phyloP scores from a whole-genome alignment of 768 basidiomycete species.

The Paxillus rubicundulus region DNA sequence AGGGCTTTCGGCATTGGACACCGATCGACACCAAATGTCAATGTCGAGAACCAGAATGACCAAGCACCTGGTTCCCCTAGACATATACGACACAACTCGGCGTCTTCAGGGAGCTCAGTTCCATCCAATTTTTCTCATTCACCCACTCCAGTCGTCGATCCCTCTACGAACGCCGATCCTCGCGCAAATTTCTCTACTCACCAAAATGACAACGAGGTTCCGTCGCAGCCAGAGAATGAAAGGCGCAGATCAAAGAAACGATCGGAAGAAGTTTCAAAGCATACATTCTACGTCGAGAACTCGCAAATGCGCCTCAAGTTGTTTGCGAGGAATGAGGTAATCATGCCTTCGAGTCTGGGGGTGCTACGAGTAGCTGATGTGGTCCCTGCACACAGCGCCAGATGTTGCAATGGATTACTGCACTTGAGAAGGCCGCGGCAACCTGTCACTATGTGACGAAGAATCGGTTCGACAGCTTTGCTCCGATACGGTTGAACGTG shows the following conservation, averaged over 20 bases:
- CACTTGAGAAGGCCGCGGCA: slow-evolving; percentile 75
- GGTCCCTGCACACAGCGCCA: slow-evolving; percentile 57
- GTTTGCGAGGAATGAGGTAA: slow-evolving; percentile 81
- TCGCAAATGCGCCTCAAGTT: slow-evolving; percentile 87
- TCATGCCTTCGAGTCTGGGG: background rate
- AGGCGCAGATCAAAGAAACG: slow-evolving; percentile 48
- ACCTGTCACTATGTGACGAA: slow-evolving; percentile 73
- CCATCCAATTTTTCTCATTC: slow-evolving; percentile 39
- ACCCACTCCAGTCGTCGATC: slow-evolving; percentile 68
- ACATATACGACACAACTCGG: slow-evolving; percentile 14
- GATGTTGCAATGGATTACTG: slow-evolving; percentile 97
- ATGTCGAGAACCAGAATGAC: slow-evolving; percentile 7
- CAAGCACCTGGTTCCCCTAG: background rate
- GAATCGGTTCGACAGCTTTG: slow-evolving; percentile 93
- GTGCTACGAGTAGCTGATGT: slow-evolving; percentile 8
- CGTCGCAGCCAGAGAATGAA: slow-evolving; percentile 34
- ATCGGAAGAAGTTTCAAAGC: slow-evolving; percentile 72
- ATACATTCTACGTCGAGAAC: slow-evolving; percentile 93
- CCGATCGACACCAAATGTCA: slow-evolving; percentile 13
- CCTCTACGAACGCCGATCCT: slow-evolving; percentile 72
- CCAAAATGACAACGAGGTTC: slow-evolving; percentile 15
- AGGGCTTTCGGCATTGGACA: slow-evolving; percentile 41
- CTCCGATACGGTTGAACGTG: slow-evolving; percentile 89
- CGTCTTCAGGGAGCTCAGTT: slow-evolving; percentile 35
- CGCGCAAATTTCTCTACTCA: slow-evolving; percentile 29